Evolutionary conservation across 257 asterid genomes (phyloP).

Genomic region (Anisodus tanguticus): DNA sequence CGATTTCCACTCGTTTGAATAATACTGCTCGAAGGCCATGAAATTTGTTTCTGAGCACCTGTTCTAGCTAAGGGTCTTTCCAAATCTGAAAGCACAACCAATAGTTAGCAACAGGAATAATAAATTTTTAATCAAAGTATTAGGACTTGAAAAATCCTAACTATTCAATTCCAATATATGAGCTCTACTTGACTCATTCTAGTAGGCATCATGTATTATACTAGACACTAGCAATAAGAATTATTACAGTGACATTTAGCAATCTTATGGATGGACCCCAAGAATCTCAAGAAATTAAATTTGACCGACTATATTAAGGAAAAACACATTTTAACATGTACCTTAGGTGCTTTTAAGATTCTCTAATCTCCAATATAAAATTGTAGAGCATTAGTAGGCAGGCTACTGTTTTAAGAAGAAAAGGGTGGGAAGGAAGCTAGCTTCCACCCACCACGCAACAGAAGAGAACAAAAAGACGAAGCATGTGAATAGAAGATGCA

Average conservation of each 20-base stretch:
- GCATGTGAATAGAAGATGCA: neutral
- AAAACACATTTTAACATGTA: neutral
- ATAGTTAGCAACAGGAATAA: neutral
- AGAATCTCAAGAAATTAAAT: neutral
- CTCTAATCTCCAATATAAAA: neutral
- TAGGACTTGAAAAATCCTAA: neutral
- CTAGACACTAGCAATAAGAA: neutral
- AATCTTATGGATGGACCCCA: neutral
- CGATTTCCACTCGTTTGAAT: conserved; percentile 59
- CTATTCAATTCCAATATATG: no score
- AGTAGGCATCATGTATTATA: neutral
- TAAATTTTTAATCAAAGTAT: neutral
- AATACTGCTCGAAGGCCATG: conserved; percentile 66
- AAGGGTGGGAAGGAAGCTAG: neutral
- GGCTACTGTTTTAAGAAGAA: neutral
- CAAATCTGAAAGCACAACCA: neutral
- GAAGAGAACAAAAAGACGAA: neutral
- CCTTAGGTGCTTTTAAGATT: neutral
- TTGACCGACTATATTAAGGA: neutral
- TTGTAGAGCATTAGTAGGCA: neutral
- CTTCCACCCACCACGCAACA: neutral
- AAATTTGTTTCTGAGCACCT: neutral
- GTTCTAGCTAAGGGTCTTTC: neutral
- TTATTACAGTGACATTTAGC: neutral
- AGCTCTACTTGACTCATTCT: neutral